Base-by-base conservation (phyloP, 495 filamentous ascomycete genomes). In the Tricharina praecox region DNA sequence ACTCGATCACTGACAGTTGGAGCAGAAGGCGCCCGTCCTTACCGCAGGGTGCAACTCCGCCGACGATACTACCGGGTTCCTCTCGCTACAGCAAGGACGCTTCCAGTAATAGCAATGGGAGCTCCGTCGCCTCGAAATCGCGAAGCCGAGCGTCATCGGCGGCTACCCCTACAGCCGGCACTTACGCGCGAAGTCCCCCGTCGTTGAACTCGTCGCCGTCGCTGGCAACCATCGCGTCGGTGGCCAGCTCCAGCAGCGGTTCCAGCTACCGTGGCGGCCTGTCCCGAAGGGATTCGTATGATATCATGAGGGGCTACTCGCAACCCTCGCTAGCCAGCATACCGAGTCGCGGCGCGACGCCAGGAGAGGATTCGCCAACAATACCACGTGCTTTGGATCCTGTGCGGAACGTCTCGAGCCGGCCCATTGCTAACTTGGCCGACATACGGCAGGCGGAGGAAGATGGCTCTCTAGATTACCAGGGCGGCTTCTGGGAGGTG, bases 1-100 rank as follows among this genome's bases (percentile, higher is more conserved):
- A 59, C 32, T 59, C 56, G 39, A 54, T 59, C 36, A 59, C 56
- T 59, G 56, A 59, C 55, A 59, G 13, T 50, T 59, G 46, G 55
- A 59, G 18, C 46, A 59, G 56, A 55, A 53, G 56, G 25, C 55
- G 56, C 23, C 56, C 56, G 21, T 59, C 56, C 30, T 36, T 59
- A 25, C 56, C 58, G 33, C 56, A 59, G 51, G 56, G 56, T 30
- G 26, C 48, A 40, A 49, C 47, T 48, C 16, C 49, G 26, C 30
- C 51, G 24, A 42, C 54, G 16, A 58, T 48, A 53, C 15, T 18
- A 18, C 1, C 20, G 13, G 20, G 15, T 32, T 15, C 28, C 13
- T 33, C 43, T 11, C 25, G 43, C 16, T 21, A 33, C 16, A 40
- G 20, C 19, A 38, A 48, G 20, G 34, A 48, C 11, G 16, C 9